Base-by-base conservation (phyloP, 768 basidiomycete species). In the Calocybe cyanea region DNA sequence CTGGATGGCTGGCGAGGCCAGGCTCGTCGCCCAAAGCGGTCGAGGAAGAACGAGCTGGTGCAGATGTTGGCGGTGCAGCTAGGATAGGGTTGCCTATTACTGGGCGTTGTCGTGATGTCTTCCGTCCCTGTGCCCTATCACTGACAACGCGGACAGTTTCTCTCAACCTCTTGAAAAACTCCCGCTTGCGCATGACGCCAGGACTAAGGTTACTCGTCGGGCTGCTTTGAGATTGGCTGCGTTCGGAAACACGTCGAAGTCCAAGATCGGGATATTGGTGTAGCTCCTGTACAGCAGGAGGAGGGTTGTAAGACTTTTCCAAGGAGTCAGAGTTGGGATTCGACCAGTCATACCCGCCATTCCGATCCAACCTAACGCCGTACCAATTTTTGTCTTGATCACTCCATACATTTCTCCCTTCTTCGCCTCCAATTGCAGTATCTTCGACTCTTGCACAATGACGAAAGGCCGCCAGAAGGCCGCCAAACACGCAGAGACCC, bases 381-480 rank as follows among this genome's bases (percentile, higher is more conserved):
- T 87, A 86, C 82, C 84, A 87, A 52, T 69, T 75, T 49, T 73
- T 77, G 50, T 88, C 87, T 49, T 76, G 76, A 39, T 79, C 80
- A 14, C 78, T 77, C 77, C 74, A 83, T 2, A 71, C 78, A 21
- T 66, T 69, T 20, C 64, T 65, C 10, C 77, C 83, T 57, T 80
- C 80, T 55, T 83, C 78, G 15, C 79, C 81, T 1, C 67, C 60
- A n/a, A 80, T 49, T 3, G 78, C 85, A 0, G 80, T 71, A 57
- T 86, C 85, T 35, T 77, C 70, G 31, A 84, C 76, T 44, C 69
- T 69, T 0, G 77, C 75, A 46, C 74, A 83, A 32, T 73, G 70
- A 34, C 83, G 70, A 49, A 84, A 65, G 34, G 69, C 48, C 2
- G 85, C 79, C 37, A 88, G 61, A n/a, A 73, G 60, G 18, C 73